phyloP scores from a whole-genome alignment of 2,329 filamentous ascomycete species.

The Helicocarpus griseus region DNA sequence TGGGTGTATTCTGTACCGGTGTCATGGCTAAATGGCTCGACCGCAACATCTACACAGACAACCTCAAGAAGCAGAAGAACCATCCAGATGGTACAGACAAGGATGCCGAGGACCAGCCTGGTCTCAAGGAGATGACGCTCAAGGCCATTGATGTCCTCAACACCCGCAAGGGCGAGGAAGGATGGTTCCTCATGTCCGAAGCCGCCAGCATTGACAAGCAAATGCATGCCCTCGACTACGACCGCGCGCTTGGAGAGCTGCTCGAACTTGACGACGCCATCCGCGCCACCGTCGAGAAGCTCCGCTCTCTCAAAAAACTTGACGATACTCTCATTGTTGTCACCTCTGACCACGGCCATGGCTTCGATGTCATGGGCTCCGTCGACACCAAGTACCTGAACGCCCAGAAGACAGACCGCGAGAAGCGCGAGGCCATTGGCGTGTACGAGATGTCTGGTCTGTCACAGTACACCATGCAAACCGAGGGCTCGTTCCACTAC shows the following conservation, averaged over 20 bases:
- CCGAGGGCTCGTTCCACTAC: conserved; percentile 50
- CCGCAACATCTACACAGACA: conserved; percentile 67
- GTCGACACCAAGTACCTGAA: conserved; percentile 71
- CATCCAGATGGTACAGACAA: conserved; percentile 56
- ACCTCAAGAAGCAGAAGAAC: conserved; percentile 57
- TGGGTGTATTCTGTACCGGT: conserved; percentile 67
- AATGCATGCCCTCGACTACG: conserved; percentile 80
- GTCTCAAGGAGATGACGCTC: conserved; percentile 80
- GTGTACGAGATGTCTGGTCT: conserved; percentile 63
- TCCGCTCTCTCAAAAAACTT: conserved; percentile 55
- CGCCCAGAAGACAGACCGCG: conserved; percentile 54
- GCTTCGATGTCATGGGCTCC: conserved; percentile 75
- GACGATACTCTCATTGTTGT: conserved; percentile 71
- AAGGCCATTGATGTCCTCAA: conserved; percentile 77
- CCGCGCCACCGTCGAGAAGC: conserved; percentile 61
- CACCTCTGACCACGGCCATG: conserved; percentile 81
- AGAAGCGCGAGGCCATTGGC: conserved; percentile 67
- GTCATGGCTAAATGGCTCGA: conserved; percentile 81
- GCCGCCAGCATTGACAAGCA: conserved; percentile 81
- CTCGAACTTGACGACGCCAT: conserved; percentile 80
- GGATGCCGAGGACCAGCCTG: conserved; percentile 64
- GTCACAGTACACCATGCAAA: conserved; percentile 60
- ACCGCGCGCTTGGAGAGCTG: conserved; percentile 73
- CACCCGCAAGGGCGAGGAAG: conserved; percentile 54
- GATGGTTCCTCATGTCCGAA: conserved; percentile 83